Base-by-base conservation (phyloP, 768 basidiomycete genomes). In the Xerocomus brunneocitrinus region DNA sequence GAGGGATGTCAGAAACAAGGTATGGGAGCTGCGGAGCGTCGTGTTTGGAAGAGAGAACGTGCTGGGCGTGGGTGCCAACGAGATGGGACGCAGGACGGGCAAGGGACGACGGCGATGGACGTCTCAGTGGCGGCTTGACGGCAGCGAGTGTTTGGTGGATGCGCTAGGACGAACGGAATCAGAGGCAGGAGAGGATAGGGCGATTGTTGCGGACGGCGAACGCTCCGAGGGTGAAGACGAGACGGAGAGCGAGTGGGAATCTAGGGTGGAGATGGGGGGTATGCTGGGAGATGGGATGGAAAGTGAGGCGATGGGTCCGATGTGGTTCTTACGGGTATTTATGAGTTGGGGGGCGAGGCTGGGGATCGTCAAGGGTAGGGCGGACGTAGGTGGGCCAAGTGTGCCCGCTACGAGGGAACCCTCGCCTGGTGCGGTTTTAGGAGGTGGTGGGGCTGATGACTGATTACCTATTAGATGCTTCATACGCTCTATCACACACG, bases 311-410 rank as follows among this genome's bases (percentile, higher is more conserved):
- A 82, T 87, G 65, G 82, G 81, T 50, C 87, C 87, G 35, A 83
- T 88, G 76, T 90, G 89, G 89, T 65, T 89, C 50, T 70, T 91
- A 61, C 74, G 78, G 62, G 81, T 89, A 69, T 87, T 91, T 67
- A 88, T 83, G 43, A 85, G 84, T 54, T 89, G 86, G 87, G 85
- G 83, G 7, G 79, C 80, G 38, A 78, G 76, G 57, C 81, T 86
- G 81, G 79, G 79, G 48, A 76, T 78, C 53, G 52, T 64, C 22
- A 64, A 58, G 30, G 47, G 60, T 9, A 62, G 57, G 40, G 47
- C 57, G 40, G 67, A 60, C 16, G 50, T 58, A n/a, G 56, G 60
- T 57, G 60, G 44, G 46, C 31, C 41, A 27, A 45, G 50, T 8
- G 57, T 56, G 47, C 51, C 59, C 40, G 47, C 30, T 48, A 58